These are phyloP conservation scores for Deinandra increscens DNA, from an alignment of 129 eudicot species.

Conservation along the genomic window DNA sequence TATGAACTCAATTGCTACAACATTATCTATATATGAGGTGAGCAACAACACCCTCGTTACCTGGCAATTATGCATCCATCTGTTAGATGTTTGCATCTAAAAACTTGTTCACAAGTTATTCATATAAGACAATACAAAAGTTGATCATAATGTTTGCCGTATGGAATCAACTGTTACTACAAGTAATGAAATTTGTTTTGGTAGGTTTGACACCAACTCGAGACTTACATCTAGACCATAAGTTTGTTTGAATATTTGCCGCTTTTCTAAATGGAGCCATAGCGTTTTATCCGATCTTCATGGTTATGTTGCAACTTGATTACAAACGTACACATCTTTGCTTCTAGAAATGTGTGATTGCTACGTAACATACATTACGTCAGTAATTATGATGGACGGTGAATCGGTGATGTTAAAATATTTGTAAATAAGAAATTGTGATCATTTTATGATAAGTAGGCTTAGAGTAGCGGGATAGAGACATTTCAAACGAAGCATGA, in stretches of 20 bases:
- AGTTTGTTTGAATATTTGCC: constrained; percentile 8
- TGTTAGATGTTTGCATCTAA: neutral
- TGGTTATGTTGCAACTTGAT: neutral
- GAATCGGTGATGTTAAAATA: neutral
- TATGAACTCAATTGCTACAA: constrained; percentile 2
- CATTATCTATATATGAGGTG: constrained; percentile 32
- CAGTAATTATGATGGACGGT: neutral
- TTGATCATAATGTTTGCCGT: constrained; percentile 31
- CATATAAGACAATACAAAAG: constrained; percentile 29
- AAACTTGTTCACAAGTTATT: neutral
- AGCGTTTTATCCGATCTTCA: neutral
- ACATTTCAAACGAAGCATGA: too few relatives aligned
- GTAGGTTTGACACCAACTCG: constrained; percentile 13
- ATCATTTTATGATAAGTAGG: neutral
- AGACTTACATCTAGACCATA: constrained; percentile 18
- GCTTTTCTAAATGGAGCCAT: neutral
- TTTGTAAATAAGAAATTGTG: neutral
- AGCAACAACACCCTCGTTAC: constrained; percentile 32
- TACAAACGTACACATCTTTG: neutral
- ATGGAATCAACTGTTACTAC: constrained; percentile 30
- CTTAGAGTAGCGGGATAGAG: too few relatives aligned
- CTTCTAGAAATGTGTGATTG: neutral
- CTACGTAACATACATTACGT: neutral
- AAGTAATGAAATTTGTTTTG: constrained; percentile 21
- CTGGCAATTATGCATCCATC: constrained; percentile 22